These are phyloP conservation scores for Hysterium pulicare DNA, from an alignment of 2,329 filamentous ascomycete genomes.

Conservation along the genomic window DNA sequence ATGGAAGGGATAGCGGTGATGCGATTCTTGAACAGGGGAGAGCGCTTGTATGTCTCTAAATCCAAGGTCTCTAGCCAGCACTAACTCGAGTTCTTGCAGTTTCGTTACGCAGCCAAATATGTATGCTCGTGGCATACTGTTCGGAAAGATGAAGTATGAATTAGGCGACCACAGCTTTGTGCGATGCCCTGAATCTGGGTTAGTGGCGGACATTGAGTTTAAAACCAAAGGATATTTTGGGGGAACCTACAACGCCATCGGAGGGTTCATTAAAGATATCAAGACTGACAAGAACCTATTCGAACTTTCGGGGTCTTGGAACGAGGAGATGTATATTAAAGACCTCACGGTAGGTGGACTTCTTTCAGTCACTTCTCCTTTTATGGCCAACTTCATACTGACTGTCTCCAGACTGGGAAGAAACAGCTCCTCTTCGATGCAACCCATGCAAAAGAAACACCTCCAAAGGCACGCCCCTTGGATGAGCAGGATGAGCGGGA, in stretches of 20 bases:
- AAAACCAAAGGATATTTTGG: slow-evolving; percentile 98
- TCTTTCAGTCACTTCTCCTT: too few species aligned
- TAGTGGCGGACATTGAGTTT: slow-evolving; percentile 92
- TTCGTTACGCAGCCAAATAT: slow-evolving; percentile 97
- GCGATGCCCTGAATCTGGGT: slow-evolving; percentile 79
- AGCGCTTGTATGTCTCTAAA: slow-evolving; percentile 82
- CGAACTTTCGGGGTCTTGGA: slow-evolving; percentile 91
- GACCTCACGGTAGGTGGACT: slow-evolving; percentile 63
- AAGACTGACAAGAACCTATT: slow-evolving; percentile 83
- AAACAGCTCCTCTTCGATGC: slow-evolving; percentile 91
- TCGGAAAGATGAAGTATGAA: slow-evolving; percentile 99
- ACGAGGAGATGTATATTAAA: slow-evolving; percentile 90
- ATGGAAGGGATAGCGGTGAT: slow-evolving; percentile 96
- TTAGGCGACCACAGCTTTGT: slow-evolving; percentile 94
- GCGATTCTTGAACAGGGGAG: slow-evolving; percentile 76
- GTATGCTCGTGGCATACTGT: slow-evolving; percentile 94
- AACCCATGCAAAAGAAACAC: slow-evolving; percentile 68
- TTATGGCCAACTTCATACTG: background rate
- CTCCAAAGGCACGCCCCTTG: slow-evolving; percentile 70
- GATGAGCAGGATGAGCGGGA: slow-evolving; percentile 87
- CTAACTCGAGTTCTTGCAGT: slow-evolving; percentile 45
- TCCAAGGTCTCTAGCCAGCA: too few species aligned
- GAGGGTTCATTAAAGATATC: slow-evolving; percentile 84
- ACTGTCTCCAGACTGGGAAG: slow-evolving; percentile 67
- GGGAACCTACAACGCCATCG: slow-evolving; percentile 94